These are phyloP conservation scores for Boletus rubescentipes DNA, from an alignment of 768 basidiomycete genomes.

Conservation along the genomic window DNA sequence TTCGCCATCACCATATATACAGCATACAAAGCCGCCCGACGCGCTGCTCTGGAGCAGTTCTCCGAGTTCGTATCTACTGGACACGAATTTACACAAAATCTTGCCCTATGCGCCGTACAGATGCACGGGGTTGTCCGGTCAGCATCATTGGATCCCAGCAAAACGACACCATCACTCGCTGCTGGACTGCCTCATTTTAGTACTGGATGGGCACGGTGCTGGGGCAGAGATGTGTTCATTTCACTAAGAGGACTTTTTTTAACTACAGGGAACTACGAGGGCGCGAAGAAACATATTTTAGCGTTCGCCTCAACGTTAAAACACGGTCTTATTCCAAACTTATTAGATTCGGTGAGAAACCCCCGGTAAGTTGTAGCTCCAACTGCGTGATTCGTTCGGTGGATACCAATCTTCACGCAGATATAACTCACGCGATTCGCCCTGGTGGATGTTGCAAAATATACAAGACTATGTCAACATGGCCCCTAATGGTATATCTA, in stretches of 20 bases:
- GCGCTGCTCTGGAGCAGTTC: conserved; percentile 79
- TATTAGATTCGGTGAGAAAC: conserved; percentile 83
- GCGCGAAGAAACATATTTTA: conserved; percentile 86
- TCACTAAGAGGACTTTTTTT: conserved; percentile 91
- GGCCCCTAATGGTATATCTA: conserved; percentile 80
- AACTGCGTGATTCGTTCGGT: background rate
- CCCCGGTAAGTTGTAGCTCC: conserved; percentile 57
- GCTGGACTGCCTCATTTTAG: conserved; percentile 96
- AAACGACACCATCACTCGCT: conserved; percentile 77
- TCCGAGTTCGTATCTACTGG: conserved; percentile 86
- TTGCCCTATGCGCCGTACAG: conserved; percentile 82
- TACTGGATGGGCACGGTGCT: conserved; percentile 91
- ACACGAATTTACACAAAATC: conserved; percentile 84
- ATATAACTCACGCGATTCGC: conserved; percentile 96
- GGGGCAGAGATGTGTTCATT: conserved; percentile 96
- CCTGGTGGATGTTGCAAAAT: conserved; percentile 99
- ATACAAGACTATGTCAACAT: conserved; percentile 90
- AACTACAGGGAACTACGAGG: conserved; percentile 86
- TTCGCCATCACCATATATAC: conserved; percentile 89
- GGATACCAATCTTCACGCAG: conserved; percentile 33
- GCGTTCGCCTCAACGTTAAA: conserved; percentile 92
- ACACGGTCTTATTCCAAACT: conserved; percentile 94
- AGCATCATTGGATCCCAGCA: conserved; percentile 79
- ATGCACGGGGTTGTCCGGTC: conserved; percentile 91
- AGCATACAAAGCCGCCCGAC: conserved; percentile 90